Evolutionary conservation across 2,329 filamentous ascomycete genomes (phyloP).

Genomic region (Fonsecaea pedrosoi): DNA sequence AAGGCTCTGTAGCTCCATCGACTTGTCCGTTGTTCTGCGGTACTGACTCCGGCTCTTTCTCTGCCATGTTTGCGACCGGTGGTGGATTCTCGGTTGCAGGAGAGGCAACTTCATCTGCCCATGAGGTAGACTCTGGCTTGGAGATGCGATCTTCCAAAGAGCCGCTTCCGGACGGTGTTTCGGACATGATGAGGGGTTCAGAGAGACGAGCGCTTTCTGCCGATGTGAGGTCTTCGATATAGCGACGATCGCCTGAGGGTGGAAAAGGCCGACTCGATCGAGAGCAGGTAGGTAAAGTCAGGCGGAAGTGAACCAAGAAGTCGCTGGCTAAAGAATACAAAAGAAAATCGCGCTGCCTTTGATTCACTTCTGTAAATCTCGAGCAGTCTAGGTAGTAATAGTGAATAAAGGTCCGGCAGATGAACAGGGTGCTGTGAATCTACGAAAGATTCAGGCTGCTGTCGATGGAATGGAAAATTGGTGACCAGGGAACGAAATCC

Average conservation of each 20-base stretch:
- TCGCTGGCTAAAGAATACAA: conserved; percentile 18
- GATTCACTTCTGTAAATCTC: background rate
- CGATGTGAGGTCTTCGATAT: background rate
- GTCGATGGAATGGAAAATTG: conserved; percentile 4
- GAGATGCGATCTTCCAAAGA: conserved; percentile 59
- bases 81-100: conserved; percentile 39
- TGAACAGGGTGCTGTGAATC: background rate
- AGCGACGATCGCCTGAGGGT: background rate
- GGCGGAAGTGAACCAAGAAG: conserved; percentile 20
- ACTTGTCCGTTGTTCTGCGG: conserved; percentile 41
- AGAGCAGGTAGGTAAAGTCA: conserved; percentile 7
- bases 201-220: background rate
- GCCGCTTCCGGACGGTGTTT: conserved; percentile 44
- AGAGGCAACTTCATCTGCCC: conserved; percentile 51
- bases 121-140: conserved; percentile 49
- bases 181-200: conserved; percentile 46
- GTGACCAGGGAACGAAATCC: background rate
- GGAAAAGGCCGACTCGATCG: background rate
- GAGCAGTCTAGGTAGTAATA: background rate
- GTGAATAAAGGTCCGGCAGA: background rate
- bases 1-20: conserved; percentile 49
- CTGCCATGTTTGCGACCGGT: conserved; percentile 21
- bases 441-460: conserved; percentile 3
- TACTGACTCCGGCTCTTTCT: conserved; percentile 7
- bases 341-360: background rate